phyloP scores from a whole-genome alignment of 176 grass and related monocot genomes.

The Themeda triandra region DNA sequence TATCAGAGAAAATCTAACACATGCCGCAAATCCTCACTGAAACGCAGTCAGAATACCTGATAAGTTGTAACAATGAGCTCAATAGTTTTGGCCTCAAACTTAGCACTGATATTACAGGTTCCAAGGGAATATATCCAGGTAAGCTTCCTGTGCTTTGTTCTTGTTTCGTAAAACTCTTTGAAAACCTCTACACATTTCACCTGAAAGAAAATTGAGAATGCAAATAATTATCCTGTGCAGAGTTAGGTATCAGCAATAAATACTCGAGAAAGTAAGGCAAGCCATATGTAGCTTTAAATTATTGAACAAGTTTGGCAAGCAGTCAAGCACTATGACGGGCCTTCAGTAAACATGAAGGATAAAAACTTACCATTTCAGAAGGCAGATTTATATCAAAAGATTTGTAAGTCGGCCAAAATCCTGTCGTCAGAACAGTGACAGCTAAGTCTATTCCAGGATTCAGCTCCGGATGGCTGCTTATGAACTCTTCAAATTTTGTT shows the following conservation, averaged over 20 bases:
- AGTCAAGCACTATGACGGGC: background rate
- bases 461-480: constrained; percentile 48
- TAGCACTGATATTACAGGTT: constrained; percentile 63
- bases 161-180: constrained; percentile 88
- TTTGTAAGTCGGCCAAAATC: constrained; percentile 97
- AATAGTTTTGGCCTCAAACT: constrained; percentile 63
- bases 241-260: background rate
- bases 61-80: constrained; percentile 87
- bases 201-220: constrained; percentile 30
- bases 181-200: constrained; percentile 94
- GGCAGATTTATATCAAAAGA: constrained; percentile 88
- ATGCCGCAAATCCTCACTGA: background rate
- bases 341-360: background rate
- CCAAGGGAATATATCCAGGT: constrained; percentile 88
- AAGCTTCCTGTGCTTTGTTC: constrained; percentile 83
- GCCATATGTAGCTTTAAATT: background rate
- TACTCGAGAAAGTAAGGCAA: constrained; percentile 9
- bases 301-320: background rate
- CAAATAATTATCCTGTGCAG: background rate
- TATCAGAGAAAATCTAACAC: constrained; percentile 10
- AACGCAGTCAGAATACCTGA: constrained; percentile 44
- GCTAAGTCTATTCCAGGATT: constrained; percentile 79
- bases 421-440: constrained; percentile 85
- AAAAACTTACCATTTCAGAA: constrained; percentile 73
- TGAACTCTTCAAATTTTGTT: constrained; percentile 80